Percentiles rank a stretch among this genome's conserved stretches.
Evolutionary conservation across 2,329 filamentous ascomycete species (phyloP).

Genomic region (Westerdykella ornata): DNA sequence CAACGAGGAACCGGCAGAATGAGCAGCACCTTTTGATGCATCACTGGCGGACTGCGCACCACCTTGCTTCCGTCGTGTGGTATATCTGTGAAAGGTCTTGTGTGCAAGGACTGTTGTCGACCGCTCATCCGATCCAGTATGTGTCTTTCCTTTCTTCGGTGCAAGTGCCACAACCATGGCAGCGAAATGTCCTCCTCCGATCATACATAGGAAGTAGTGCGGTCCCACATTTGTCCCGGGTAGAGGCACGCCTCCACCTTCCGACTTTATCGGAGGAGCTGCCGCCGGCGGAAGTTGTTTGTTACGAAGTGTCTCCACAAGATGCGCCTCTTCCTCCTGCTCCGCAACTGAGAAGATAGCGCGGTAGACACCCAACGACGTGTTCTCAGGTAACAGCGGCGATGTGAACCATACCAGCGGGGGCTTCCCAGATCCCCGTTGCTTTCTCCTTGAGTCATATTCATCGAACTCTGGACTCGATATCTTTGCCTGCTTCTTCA

Average conservation of each 20-base stretch:
- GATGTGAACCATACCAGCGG: conserved; percentile 84
- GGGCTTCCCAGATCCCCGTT: conserved; percentile 56
- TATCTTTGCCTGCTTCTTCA: conserved; percentile 77
- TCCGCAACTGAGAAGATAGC: conserved; percentile 70
- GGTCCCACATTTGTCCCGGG: conserved; percentile 60
- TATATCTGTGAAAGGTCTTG: conserved; percentile 97
- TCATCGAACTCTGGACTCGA: conserved; percentile 50
- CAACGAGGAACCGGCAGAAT: conserved; percentile 85
- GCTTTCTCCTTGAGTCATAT: conserved; percentile 44
- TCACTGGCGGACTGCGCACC: conserved; percentile 92
- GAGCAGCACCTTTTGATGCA: conserved; percentile 84
- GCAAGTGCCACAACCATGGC: conserved; percentile 90
- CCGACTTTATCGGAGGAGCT: conserved; percentile 42
- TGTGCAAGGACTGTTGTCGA: conserved; percentile 86
- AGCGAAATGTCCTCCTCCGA: conserved; percentile 94
- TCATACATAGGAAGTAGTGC: conserved; percentile 96
- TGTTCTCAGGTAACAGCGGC: conserved; percentile 65
- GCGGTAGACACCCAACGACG: conserved; percentile 78
- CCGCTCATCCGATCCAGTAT: conserved; percentile 65
- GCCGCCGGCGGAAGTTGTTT: conserved; percentile 68
- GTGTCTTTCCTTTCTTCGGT: conserved; percentile 67
- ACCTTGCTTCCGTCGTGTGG: conserved; percentile 91
- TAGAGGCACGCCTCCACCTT: conserved; percentile 51
- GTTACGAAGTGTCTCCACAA: conserved; percentile 62
- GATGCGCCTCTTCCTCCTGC: conserved; percentile 53